These are phyloP conservation scores for Quercus bicolor DNA, from an alignment of 306 rosid genomes.

Conservation along the genomic window DNA sequence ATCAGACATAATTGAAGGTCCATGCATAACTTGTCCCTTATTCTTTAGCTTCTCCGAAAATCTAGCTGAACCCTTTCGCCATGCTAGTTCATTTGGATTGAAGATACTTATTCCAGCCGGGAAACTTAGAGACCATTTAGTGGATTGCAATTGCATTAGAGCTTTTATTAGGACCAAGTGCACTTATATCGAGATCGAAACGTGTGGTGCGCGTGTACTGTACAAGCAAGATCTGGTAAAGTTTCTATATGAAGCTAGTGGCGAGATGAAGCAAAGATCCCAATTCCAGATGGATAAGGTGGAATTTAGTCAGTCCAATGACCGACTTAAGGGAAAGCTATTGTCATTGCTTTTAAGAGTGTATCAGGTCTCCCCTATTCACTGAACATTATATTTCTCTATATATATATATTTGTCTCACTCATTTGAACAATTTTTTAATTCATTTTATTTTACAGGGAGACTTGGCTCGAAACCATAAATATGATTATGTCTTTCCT, in stretches of 20 bases:
- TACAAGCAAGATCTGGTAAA: no score
- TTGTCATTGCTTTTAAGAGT: background rate
- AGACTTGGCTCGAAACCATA: background rate
- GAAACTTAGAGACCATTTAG: no score
- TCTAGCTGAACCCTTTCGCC: fast-evolving
- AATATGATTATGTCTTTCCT: background rate
- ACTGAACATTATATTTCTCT: background rate
- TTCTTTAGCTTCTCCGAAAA: fast-evolving
- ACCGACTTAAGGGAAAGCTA: background rate
- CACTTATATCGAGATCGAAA: fast-evolving
- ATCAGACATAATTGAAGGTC: no score
- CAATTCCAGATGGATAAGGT: no score
- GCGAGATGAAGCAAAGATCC: no score
- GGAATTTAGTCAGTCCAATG: background rate
- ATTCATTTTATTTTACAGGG: background rate
- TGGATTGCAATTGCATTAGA: fast-evolving
- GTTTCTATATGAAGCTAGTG: fast-evolving
- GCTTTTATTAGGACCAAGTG: fast-evolving
- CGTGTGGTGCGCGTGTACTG: background rate
- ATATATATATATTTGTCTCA: background rate
- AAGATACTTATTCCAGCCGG: no score
- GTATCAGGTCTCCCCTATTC: background rate
- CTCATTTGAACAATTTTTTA: background rate
- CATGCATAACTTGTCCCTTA: no score
- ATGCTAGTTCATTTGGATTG: no score